These are phyloP conservation scores for Solanum neorickii DNA, from an alignment of 257 asterid species.

Conservation along the genomic window DNA sequence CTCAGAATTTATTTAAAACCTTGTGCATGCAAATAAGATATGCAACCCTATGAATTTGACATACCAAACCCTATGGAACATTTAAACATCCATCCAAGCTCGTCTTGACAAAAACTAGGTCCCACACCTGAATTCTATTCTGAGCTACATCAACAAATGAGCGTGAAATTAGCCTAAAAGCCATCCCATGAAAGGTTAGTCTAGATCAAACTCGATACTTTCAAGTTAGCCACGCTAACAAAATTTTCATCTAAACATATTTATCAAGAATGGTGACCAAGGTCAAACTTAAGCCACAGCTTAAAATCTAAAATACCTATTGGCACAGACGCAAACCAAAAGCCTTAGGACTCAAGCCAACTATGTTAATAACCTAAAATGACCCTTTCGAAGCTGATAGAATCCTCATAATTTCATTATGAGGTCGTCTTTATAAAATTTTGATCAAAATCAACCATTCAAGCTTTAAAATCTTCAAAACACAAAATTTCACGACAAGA, in stretches of 20 bases:
- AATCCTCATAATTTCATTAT: not conserved
- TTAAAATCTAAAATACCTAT: not conserved
- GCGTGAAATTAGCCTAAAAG: not conserved
- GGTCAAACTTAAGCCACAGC: not conserved
- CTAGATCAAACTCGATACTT: not conserved
- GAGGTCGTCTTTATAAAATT: no score
- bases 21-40: not conserved
- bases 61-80: not conserved
- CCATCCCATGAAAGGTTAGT: not conserved
- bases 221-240: no score
- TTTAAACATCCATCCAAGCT: not conserved
- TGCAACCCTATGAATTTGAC: not conserved
- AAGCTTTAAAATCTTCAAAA: not conserved
- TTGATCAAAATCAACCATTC: not conserved
- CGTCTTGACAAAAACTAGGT: not conserved
- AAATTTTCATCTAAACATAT: not conserved
- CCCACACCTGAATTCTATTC: not conserved
- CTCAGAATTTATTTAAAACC: not conserved
- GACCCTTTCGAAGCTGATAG: not conserved
- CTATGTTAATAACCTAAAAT: not conserved
- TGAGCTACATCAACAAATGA: not conserved
- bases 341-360: not conserved
- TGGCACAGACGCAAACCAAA: not conserved
- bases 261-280: not conserved
- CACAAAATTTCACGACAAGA: not conserved